Base-by-base conservation (phyloP, 2,329 filamentous ascomycete genomes). In the Thelonectria olida region DNA sequence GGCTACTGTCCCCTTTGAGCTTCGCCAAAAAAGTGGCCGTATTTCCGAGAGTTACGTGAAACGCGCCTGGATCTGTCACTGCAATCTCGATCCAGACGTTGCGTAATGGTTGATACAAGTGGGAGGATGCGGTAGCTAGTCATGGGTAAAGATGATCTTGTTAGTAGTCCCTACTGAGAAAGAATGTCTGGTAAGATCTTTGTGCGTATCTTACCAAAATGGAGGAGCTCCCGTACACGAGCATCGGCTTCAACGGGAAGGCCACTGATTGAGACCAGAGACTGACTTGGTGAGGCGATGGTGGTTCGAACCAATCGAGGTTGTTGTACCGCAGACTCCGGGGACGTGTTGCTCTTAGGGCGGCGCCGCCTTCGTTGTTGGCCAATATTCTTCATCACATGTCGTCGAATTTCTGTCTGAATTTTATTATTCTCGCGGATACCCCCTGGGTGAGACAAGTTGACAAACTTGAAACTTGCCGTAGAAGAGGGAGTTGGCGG, bases 351-450 rank as follows among this genome's bases (percentile, higher is more conserved):
- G 25, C 10, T 15, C 10, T 53, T 44, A 17, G n/a, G 22, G 10
- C 27, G 19, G 12, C 9, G 38, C 5, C 39, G 38, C 7, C 50
- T 44, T 15, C 39, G 38, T 31, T 53, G 50, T 41, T 42, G 49
- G 8, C 49, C 49, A 12, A 52, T 52, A n/a, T 52, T 34, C 12
- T 52, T 52, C 49, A 52, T 52, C 13, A 52, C 49, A 41, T 52
- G 49, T 2, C 36, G 49, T 8, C 36, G 49, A 15, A 52, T 52
- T 19, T 39, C 49, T 15, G 49, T 52, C 27, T 34, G 36, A 41
- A 52, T n/a, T 3, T 6, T 25, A 3, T 41, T 28, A n/a, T 41
- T 17, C 15, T 17, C 22, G 8, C 22, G 34, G 10, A 52, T 19
- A 17, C 22, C 22, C 7, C 41, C 49, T 12, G 49, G 49, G 38